Conservation (phyloP, 768 basidiomycete genomes). For the Sutorius australiensis region DNA sequence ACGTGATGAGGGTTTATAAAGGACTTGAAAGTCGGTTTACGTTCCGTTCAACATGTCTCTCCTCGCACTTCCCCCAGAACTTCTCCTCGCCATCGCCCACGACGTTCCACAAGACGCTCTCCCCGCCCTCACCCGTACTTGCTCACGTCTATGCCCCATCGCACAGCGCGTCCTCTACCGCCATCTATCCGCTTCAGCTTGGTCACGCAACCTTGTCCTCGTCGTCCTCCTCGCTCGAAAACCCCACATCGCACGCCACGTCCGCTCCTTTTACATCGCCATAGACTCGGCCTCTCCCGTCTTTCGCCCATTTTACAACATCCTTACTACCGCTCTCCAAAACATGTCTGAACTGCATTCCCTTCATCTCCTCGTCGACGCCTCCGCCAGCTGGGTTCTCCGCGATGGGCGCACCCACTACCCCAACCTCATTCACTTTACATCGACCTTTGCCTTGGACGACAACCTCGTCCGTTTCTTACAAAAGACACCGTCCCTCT, state of each 20-base stretch:
- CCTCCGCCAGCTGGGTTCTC: slow-evolving; percentile 54
- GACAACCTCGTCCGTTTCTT: slow-evolving; percentile 57
- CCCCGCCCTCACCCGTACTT: slow-evolving; percentile 45
- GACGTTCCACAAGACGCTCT: slow-evolving; percentile 38
- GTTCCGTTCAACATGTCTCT: slow-evolving; percentile 34
- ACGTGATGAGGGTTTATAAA: slow-evolving; percentile 10
- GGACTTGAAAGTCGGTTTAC: too few species aligned
- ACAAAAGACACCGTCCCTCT: slow-evolving; percentile 47
- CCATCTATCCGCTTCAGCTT: slow-evolving; percentile 44
- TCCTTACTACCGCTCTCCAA: slow-evolving; percentile 50
- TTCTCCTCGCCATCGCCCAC: slow-evolving; percentile 51
- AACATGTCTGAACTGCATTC: slow-evolving; percentile 59
- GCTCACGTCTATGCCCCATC: slow-evolving; percentile 39
- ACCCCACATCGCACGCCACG: slow-evolving; percentile 56
- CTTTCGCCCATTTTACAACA: slow-evolving; percentile 45
- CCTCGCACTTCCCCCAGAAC: slow-evolving; percentile 53
- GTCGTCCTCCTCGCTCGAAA: slow-evolving; percentile 54
- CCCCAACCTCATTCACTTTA: slow-evolving; percentile 50
- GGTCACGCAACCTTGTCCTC: slow-evolving; percentile 44
- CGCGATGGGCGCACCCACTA: slow-evolving; percentile 33
- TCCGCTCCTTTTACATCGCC: slow-evolving; percentile 58
- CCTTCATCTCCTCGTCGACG: slow-evolving; percentile 47
- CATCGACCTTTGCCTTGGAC: slow-evolving; percentile 62
- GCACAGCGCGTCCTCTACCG: slow-evolving; percentile 66
- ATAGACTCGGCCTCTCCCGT: slow-evolving; percentile 39